Evolutionary conservation across 208 protist genomes (phyloP), one percentile per base, ranked within the genome.

Genomic region (Porcisia hertigi): DNA sequence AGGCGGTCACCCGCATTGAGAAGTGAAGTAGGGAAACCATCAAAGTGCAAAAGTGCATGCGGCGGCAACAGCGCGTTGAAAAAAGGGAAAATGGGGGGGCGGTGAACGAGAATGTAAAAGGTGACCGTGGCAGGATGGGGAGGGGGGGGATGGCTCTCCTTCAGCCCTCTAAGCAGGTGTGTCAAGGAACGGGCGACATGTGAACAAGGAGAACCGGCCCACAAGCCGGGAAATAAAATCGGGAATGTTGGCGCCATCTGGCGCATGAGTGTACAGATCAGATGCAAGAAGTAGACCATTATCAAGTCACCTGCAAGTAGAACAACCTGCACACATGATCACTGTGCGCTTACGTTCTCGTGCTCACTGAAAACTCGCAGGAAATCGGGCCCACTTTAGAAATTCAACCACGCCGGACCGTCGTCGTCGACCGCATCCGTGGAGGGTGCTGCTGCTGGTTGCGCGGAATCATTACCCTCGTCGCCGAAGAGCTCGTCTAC

Each of bases 351-450:
- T 3, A 20, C 3, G 16, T n/a, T 36, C 16, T 43, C 5, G 30
- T 18, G 20, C 9, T 30, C 14, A 66, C 43, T 2, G 16, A 30
- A 7, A 45, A 12, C 39, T 47, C 23, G 20, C 20, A 16, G 2
- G 23, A 41, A 7, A 25, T 49, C 20, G 16, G 20, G 20, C 36
- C 16, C 39, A 25, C 62, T 12, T 66, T 83, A 91, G 49, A 91
- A 91, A 36, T 91, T 80, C 16, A 91, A 58, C 85, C 84, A 87
- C 34, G 81, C 82, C 43, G 82, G 84, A 9, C 76, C 85, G 54
- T 84, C 85, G 45, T 79, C 80, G 53, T 60, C 75, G 55, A 63
- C 71, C 69, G 62, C 79, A 57, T 57, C 47, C 20, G 52, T 9
- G 12, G 52, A 9, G 12, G 54, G 16, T 8, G 54, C 8, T 7